Evolutionary conservation across 2,329 filamentous ascomycete species (phyloP).

Genomic region (Aspergillus oerlinghausenensis): DNA sequence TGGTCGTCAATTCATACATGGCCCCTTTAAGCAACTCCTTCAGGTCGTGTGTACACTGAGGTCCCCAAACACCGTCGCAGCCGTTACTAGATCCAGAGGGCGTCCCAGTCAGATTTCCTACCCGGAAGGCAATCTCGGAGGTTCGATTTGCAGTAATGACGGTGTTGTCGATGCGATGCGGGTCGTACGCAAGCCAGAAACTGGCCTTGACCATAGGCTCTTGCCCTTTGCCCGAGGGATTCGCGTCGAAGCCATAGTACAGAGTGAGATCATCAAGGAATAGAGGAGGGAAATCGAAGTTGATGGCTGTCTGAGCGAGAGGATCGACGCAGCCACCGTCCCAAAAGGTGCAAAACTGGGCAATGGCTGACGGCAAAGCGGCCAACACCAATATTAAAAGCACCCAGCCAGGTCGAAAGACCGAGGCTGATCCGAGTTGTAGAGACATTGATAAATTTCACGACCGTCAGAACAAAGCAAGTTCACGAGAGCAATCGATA

Average conservation of each 20-base stretch:
- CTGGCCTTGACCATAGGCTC: constrained; percentile 33
- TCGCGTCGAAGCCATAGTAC: constrained; percentile 34
- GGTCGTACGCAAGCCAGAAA: constrained; percentile 35
- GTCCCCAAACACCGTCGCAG: constrained; percentile 36
- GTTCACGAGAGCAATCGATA: constrained; percentile 18
- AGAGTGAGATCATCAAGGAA: constrained; percentile 30
- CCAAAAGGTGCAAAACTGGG: constrained; percentile 34
- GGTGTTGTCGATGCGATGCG: constrained; percentile 20
- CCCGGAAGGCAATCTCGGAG: constrained; percentile 32
- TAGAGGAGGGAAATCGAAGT: constrained; percentile 31
- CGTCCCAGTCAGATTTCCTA: constrained; percentile 34
- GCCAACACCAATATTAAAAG: constrained; percentile 18
- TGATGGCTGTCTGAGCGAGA: constrained; percentile 33
- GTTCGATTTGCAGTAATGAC: constrained; percentile 31
- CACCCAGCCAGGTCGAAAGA: constrained; percentile 13
- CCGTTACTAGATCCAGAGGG: constrained; percentile 32
- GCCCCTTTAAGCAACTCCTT: constrained; percentile 22
- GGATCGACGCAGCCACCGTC: constrained; percentile 34
- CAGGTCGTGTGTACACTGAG: constrained; percentile 28
- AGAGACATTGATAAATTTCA: constrained; percentile 16
- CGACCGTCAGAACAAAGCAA: constrained; percentile 2
- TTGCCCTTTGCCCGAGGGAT: constrained; percentile 25
- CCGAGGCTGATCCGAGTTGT: constrained; percentile 7
- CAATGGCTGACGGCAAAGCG: constrained; percentile 17
- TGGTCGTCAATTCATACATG: constrained; percentile 24